Base-by-base conservation (phyloP, 2,329 filamentous ascomycete species). In the Pseudogymnoascus sp. region DNA sequence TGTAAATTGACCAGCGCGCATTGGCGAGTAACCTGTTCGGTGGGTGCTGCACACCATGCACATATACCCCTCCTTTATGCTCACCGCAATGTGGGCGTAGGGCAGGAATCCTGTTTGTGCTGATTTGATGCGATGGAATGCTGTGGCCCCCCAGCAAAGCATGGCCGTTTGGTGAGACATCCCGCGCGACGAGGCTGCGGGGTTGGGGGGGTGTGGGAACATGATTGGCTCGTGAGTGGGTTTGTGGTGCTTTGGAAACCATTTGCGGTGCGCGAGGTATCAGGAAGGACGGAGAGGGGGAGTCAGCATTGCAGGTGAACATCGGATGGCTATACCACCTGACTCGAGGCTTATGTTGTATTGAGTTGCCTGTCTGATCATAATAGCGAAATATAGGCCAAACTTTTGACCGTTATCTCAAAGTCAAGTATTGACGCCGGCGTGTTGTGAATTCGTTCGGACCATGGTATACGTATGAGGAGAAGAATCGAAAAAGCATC, bases 51-150 rank as follows among this genome's bases (percentile, higher is more conserved):
- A 52, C 16, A 14, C 25, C n/a, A n/a, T 52, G 42, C 42, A 52
- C 42, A 52, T 52, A 52, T 52, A 52, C 42, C 42, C 42, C 42
- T 52, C 42, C 42, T 52, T 52, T 52, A 52, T 52, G 42, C 42
- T 52, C 42, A 30, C 42, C 42, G 42, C 42, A 49, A 49, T 49
- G 42, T 49, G 7, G 42, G 42, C 42, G 14, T 49, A 49, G 42
- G 42, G 42, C 42, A 52, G 23, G 14, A 52, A 52, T 30, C 42
- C 42, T 30, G 42, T 52, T 52, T 52, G 42, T 28, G 42, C 25
- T 52, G 23, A 52, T 52, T 52, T 52, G 42, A 52, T 52, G 42
- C 22, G 42, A 52, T 30, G 7, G 5, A 28, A 16, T 25, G 14
- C 23, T 49, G 42, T 49, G 9, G 9, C 39, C 14, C 42, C 42